Percentiles rank a stretch among this genome's conserved stretches.
Conservation (phyloP, 2,329 filamentous ascomycete genomes). For the Alternaria dauci region DNA sequence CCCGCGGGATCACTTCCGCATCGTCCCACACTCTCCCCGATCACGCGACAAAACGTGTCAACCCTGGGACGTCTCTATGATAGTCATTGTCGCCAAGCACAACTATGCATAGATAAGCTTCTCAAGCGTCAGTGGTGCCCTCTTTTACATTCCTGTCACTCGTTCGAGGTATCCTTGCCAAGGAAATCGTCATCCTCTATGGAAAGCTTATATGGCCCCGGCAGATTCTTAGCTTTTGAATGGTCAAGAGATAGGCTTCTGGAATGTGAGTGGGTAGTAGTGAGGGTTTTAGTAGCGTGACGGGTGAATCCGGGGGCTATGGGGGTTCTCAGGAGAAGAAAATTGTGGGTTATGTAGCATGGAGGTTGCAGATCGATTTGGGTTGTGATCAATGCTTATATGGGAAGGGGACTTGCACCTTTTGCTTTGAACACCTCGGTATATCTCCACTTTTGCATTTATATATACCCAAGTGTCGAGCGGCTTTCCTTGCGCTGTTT, state of each 20-base stretch:
- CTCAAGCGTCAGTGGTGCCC: constrained; percentile 10
- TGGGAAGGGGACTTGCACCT: background rate
- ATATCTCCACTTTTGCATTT: background rate
- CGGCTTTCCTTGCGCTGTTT: background rate
- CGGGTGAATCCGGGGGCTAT: constrained; percentile 8
- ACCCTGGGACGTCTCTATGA: background rate
- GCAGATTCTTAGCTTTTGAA: background rate
- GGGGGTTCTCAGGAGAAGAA: background rate
- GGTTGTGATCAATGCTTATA: background rate
- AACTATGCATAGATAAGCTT: constrained; percentile 11
- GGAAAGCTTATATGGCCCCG: background rate
- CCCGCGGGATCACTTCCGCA: background rate
- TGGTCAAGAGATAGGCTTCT: constrained; percentile 6
- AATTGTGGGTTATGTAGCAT: background rate
- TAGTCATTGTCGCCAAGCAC: constrained; percentile 6
- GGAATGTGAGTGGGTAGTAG: background rate
- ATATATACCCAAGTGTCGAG: background rate
- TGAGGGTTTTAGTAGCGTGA: background rate
- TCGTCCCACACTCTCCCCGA: background rate
- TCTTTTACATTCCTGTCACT: background rate
- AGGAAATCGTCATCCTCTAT: background rate
- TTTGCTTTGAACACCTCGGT: background rate
- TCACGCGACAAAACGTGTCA: constrained; percentile 5
- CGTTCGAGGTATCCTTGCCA: background rate
- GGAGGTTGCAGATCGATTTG: background rate